phyloP scores from a whole-genome alignment of 2,329 filamentous ascomycete genomes.

The Diaporthe citrichinensis region DNA sequence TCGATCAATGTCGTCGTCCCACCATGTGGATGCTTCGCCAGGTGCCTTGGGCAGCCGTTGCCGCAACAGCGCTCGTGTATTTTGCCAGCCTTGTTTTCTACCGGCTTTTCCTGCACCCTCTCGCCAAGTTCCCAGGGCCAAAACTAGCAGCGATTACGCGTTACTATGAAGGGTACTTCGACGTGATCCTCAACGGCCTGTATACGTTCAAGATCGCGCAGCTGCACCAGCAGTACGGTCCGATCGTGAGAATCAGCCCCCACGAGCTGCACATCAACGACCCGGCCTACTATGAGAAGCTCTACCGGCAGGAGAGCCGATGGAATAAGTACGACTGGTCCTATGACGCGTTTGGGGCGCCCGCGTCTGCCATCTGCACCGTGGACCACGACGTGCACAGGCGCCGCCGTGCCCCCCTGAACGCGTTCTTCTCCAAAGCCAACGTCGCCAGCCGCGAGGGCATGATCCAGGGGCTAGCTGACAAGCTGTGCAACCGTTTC shows the following conservation, averaged over 20 bases:
- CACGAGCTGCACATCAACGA: constrained; percentile 51
- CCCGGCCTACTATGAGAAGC: constrained; percentile 46
- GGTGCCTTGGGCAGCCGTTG: neutral
- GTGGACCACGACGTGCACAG: constrained; percentile 39
- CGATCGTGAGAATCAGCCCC: constrained; percentile 53
- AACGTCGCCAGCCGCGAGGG: neutral
- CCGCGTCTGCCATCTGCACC: constrained; percentile 16
- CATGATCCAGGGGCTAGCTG: constrained; percentile 13
- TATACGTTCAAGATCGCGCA: constrained; percentile 59
- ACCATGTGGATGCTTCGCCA: neutral
- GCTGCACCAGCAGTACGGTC: constrained; percentile 58
- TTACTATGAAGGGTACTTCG: constrained; percentile 60
- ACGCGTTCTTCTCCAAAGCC: constrained; percentile 1
- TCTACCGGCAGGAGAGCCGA: constrained; percentile 44
- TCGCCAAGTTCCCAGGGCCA: constrained; percentile 56
- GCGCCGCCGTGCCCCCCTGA: constrained; percentile 24
- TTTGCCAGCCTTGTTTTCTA: constrained; percentile 32
- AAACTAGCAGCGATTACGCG: constrained; percentile 56
- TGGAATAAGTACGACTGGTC: constrained; percentile 38
- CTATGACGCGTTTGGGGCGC: constrained; percentile 18
- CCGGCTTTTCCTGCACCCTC: constrained; percentile 56
- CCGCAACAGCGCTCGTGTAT: neutral
- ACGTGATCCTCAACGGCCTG: constrained; percentile 57
- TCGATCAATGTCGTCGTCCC: neutral
- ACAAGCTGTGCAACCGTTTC: constrained; percentile 39